Evolutionary conservation across 305 asterid species (phyloP).

Genomic region (Ilex paraguariensis): DNA sequence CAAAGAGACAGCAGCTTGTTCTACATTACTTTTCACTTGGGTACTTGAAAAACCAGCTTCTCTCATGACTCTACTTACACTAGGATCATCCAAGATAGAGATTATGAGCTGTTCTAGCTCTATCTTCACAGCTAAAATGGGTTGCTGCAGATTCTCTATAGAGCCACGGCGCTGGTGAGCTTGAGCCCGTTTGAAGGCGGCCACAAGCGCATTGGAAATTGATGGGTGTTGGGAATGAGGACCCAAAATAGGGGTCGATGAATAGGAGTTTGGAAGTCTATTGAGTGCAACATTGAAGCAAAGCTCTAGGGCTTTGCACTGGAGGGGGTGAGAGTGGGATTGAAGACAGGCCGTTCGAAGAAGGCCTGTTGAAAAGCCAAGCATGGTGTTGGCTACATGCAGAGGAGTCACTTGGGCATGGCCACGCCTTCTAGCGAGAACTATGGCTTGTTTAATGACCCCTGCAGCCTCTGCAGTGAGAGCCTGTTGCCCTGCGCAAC

Average conservation of each 20-base stretch:
- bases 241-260: background rate
- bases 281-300: conserved; percentile 12
- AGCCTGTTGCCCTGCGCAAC: conserved; percentile 1
- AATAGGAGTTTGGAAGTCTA: conserved; percentile 5
- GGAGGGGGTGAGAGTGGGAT: conserved; percentile 11
- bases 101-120: conserved; percentile 9
- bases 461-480: conserved; percentile 8
- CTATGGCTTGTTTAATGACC: conserved; percentile 9
- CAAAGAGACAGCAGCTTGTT: conserved; percentile 6
- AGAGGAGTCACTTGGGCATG: conserved; percentile 16
- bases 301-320: conserved; percentile 9
- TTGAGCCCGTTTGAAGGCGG: conserved; percentile 12
- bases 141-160: conserved; percentile 10
- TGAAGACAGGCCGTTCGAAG: conserved; percentile 10
- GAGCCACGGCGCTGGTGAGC: conserved; percentile 12
- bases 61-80: conserved; percentile 13
- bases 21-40: conserved; percentile 9
- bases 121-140: conserved; percentile 3
- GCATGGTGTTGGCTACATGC: conserved; percentile 13
- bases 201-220: conserved; percentile 5
- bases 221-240: background rate
- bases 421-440: conserved; percentile 9
- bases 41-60: conserved; percentile 15
- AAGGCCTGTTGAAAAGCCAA: conserved; percentile 2
- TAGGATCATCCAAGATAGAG: conserved; percentile 11